A percentile compares a stretch with the other conserved stretches of the same genome.
These are phyloP conservation scores for Endoconidiophora polonica DNA, from an alignment of 2,329 filamentous ascomycete genomes.

Conservation along the genomic window DNA sequence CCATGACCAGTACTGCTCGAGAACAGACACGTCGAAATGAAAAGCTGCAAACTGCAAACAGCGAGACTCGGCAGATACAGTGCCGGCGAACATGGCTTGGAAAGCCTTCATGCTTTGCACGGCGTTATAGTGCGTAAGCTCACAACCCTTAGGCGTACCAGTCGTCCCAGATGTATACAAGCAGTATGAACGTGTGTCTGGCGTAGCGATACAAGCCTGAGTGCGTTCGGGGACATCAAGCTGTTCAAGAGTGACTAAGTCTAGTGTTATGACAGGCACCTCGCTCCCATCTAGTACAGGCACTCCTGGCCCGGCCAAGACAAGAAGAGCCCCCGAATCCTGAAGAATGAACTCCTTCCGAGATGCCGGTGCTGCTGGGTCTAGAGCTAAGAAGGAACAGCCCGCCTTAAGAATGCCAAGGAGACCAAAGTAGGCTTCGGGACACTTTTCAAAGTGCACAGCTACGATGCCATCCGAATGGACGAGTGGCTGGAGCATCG, in stretches of 20 bases:
- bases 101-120: conserved; percentile 85
- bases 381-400: conserved; percentile 65
- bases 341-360: conserved; percentile 62
- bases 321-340: conserved; percentile 50
- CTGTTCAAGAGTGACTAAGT: conserved; percentile 18
- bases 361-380: conserved; percentile 53
- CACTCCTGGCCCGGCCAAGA: conserved; percentile 36
- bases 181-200: conserved; percentile 55
- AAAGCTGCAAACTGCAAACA: conserved; percentile 92
- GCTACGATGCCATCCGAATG: conserved; percentile 47
- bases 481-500: conserved; percentile 38
- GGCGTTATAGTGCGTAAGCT: conserved; percentile 75
- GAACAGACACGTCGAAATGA: conserved; percentile 83
- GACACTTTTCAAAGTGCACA: conserved; percentile 70
- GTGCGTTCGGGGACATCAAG: not conserved
- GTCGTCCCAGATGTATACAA: conserved; percentile 81
- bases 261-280: conserved; percentile 20
- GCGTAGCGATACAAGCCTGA: conserved; percentile 5
- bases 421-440: conserved; percentile 69
- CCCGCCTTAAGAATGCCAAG: conserved; percentile 70
- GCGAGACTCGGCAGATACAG: conserved; percentile 56
- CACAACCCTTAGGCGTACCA: conserved; percentile 71
- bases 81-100: conserved; percentile 54
- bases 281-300: not conserved
- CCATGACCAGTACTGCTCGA: conserved; percentile 95